Evolutionary conservation across 768 basidiomycete species (phyloP).

Genomic region (Tricholoma saponaceum): DNA sequence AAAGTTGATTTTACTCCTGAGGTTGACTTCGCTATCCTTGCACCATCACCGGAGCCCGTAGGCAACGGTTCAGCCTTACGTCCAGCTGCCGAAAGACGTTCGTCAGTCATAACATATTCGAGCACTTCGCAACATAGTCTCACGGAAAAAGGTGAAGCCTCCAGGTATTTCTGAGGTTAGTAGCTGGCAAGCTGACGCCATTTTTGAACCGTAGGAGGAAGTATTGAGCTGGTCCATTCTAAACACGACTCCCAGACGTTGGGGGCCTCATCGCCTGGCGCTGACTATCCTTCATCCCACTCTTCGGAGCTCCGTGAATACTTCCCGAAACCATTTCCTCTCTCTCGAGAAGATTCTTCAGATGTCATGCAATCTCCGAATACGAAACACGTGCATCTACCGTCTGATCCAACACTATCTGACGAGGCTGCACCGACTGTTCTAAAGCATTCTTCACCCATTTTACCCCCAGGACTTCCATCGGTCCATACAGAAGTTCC

Average conservation of each 20-base stretch:
- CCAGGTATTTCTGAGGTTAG: neutral
- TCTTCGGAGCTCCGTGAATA: neutral
- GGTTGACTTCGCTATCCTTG: neutral
- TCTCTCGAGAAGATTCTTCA: neutral
- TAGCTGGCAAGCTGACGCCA: neutral
- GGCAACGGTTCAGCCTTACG: neutral
- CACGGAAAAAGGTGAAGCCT: slow-evolving; percentile 43
- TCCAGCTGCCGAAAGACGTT: neutral
- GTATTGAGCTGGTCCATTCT: neutral
- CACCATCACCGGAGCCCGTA: neutral
- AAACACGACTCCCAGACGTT: neutral
- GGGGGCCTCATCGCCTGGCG: neutral
- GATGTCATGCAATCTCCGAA: neutral
- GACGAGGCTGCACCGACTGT: neutral
- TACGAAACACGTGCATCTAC: neutral
- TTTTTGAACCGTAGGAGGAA: neutral
- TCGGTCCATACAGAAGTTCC: slow-evolving; percentile 19
- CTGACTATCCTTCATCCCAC: no score
- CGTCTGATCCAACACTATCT: neutral
- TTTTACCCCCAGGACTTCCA: slow-evolving; percentile 3
- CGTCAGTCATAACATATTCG: slow-evolving; percentile 11
- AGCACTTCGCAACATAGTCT: slow-evolving; percentile 42
- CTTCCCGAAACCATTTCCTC: neutral
- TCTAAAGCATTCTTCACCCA: slow-evolving; percentile 1
- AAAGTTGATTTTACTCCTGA: neutral